phyloP scores from a whole-genome alignment of 2,329 filamentous ascomycete genomes.

The Cercospora nicotianae region DNA sequence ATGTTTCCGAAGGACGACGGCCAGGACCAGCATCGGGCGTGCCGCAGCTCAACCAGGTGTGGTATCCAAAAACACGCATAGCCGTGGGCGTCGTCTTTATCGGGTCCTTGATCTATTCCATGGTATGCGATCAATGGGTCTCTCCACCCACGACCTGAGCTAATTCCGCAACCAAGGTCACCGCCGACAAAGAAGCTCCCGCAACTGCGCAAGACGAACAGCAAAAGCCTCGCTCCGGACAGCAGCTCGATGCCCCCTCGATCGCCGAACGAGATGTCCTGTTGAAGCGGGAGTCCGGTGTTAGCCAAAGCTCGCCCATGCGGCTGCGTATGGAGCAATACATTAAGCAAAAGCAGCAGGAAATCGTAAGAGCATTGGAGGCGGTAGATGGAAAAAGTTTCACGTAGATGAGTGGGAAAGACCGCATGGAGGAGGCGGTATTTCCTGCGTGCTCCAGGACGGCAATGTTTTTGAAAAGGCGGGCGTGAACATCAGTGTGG shows the following conservation, averaged over 20 bases:
- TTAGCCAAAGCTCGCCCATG: slow-evolving; percentile 84
- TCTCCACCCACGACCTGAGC: too few relatives aligned
- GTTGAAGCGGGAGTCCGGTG: slow-evolving; percentile 72
- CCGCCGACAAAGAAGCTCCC: slow-evolving; percentile 38
- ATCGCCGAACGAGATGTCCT: slow-evolving; percentile 84
- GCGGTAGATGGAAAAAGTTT: slow-evolving; percentile 82
- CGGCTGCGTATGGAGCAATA: slow-evolving; percentile 96
- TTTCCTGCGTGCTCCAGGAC: slow-evolving; percentile 91
- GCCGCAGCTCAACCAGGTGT: slow-evolving; percentile 40
- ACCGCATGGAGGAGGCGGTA: slow-evolving; percentile 85
- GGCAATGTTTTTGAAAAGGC: slow-evolving; percentile 98
- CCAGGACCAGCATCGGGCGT: slow-evolving; percentile 32
- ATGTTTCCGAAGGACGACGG: slow-evolving; percentile 29
- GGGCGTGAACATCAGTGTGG: slow-evolving; percentile 90
- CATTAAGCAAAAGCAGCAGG: slow-evolving; percentile 87
- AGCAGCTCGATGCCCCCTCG: slow-evolving; percentile 60
- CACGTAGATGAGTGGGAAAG: slow-evolving; percentile 82
- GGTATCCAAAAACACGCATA: slow-evolving; percentile 46
- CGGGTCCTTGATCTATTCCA: slow-evolving; percentile 58
- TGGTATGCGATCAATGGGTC: too few relatives aligned
- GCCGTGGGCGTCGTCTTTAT: slow-evolving; percentile 53
- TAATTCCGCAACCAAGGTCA: too few relatives aligned
- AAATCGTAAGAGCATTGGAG: slow-evolving; percentile 81
- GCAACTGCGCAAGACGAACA: slow-evolving; percentile 8
- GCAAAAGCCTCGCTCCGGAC: slow-evolving; percentile 19